Base-by-base conservation (phyloP, 2,329 filamentous ascomycete genomes). In the Aspergillus ruber region DNA sequence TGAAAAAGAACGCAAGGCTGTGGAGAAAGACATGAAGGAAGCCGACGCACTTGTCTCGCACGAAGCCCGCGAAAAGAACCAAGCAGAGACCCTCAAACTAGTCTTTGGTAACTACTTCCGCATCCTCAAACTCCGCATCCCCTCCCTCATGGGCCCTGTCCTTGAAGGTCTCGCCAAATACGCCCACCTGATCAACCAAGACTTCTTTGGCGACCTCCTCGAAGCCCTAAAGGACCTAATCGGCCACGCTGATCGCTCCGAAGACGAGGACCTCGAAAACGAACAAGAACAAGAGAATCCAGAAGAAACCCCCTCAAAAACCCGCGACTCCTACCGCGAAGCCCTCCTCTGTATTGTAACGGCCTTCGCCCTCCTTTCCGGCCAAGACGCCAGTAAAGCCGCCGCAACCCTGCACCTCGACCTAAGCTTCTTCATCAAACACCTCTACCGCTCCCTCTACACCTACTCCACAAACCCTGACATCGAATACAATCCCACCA, bases 71-170 rank as follows among this genome's bases (percentile, higher is more conserved):
- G 93, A 97, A 62, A 83, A 85, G 58, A 93, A 95, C 79, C 93
- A 98, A 69, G 86, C 89, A 4, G 94, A 98, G 69, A 96, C 90
- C 2, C 73, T 98, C 44, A 98, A 97, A 72, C 78, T 96, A 49
- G 93, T 98, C 9, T 98, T 98, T 64, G 88, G 88, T 13, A 86
- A 84, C 2, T 98, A 98, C 73, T 97, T 98, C 70, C 85, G 90
- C 45, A 91, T 97, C 46, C 74, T 98, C 39, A 97, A 97, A 73
- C 77, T 83, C 46, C 83, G 90, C 21, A 79, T 82, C 20, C 84
- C 88, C 12, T 82, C 86, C 56, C 80, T 98, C 15, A 97, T 96
- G 88, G 93, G 93, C n/a, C 90, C 91, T 12, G 90, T 96, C 0
- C 79, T 98, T 4, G 93, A 97, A 73, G 93, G 93, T 23, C 74